Conservation (phyloP, 331 rosid genomes). For the Erythrophleum ivorense region DNA sequence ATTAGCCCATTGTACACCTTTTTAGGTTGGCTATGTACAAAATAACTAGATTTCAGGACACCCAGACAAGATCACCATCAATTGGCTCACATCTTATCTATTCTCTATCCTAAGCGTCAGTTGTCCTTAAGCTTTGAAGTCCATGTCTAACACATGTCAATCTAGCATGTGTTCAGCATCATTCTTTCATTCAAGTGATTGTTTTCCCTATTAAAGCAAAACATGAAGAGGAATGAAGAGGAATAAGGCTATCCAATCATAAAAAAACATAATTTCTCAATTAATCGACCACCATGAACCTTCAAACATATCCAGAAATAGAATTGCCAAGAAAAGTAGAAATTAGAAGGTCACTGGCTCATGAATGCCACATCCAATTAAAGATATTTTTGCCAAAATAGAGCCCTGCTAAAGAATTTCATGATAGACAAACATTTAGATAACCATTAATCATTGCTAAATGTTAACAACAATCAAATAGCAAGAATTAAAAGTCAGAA, state of each 20-base stretch:
- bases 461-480: constrained; percentile 2
- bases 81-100: background rate
- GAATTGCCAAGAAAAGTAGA: background rate
- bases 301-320: background rate
- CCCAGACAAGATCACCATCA: background rate
- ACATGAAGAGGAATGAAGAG: no score
- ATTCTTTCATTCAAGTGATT: background rate
- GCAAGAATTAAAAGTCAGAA: background rate
- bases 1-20: background rate
- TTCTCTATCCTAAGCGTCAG: background rate
- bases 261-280: background rate
- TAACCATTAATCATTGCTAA: background rate
- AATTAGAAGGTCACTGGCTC: background rate
- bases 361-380: background rate
- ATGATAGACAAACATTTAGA: constrained; percentile 14
- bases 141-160: background rate
- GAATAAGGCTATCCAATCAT: background rate
- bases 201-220: background rate
- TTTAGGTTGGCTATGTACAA: background rate
- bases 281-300: background rate
- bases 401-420: background rate
- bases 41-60: constrained; percentile 5
- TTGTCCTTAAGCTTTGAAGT: background rate
- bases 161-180: constrained; percentile 1
- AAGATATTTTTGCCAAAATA: background rate